Evolutionary conservation across 164 flowering plant genomes (phyloP).

Genomic region (Malania oleifera): DNA sequence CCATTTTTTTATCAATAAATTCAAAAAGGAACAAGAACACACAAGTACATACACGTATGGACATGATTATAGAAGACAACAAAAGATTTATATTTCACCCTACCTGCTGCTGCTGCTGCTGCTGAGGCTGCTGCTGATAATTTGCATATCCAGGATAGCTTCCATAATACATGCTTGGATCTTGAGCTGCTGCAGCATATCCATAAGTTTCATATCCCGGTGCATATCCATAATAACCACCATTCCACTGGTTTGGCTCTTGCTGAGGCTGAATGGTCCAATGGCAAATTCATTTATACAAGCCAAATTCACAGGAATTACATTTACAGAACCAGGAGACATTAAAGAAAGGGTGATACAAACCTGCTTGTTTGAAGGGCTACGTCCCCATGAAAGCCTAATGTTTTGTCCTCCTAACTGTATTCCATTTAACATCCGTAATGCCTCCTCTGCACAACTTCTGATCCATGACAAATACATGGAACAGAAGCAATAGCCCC

Average conservation of each 20-base stretch:
- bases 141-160: conserved; percentile 58
- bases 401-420: conserved; percentile 62
- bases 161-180: conserved; percentile 67
- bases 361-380: conserved; percentile 75
- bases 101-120: conserved; percentile 46
- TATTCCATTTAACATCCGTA: conserved; percentile 55
- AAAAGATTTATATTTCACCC: conserved; percentile 14
- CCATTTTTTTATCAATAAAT: too few relatives aligned
- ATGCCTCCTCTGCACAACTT: conserved; percentile 77
- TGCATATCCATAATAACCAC: conserved; percentile 59
- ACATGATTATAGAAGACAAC: background rate
- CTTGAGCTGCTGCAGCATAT: conserved; percentile 62
- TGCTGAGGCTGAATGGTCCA: conserved; percentile 43
- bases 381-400: conserved; percentile 88
- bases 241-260: conserved; percentile 60
- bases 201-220: conserved; percentile 69
- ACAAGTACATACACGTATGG: too few relatives aligned
- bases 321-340: background rate
- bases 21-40: too few relatives aligned
- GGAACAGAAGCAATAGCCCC: background rate
- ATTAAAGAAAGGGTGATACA: background rate
- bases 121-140: conserved; percentile 43
- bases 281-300: conserved; percentile 8
- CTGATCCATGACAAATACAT: conserved; percentile 23
- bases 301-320: conserved; percentile 2